Evolutionary conservation across 73 alveolate species (phyloP), one percentile per base, ranked within the genome.

Genomic region (Stentor coeruleus): DNA sequence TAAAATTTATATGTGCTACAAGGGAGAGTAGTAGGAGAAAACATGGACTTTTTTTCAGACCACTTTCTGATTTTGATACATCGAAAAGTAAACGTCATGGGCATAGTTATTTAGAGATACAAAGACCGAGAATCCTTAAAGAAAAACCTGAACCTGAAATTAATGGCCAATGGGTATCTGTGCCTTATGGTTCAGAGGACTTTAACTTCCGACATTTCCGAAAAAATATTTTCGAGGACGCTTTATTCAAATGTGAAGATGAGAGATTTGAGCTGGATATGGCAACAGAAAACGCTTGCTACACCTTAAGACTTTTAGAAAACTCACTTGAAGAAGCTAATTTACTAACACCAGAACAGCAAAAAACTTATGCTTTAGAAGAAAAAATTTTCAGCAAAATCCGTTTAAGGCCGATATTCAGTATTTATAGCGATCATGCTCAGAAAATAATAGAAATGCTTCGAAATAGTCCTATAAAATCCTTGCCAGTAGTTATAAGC

Each of bases 241-340:
- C 85, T 35, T 28, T 87, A 1, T 87, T 87, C 86, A 87, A 87
- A 79, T 82, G 90, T 85, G 93, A 87, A 41, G 93, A 87, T 42
- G 93, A 87, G 66, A 83, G 90, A 42, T 87, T 73, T 85, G 93
- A 87, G 74, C 88, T 75, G 39, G 93, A 87, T 77, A 84, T 84
- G 73, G 77, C 82, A 28, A 75, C 36, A 0, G 83, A 75, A 75
- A 20, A 40, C 2, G 79, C 79, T 28, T 33, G n/a, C 1, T 66
- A 28, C 33, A 66, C 79, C 1, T 31, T 66, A 66, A 66, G 2
- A 40, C 11, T 66, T 20, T 40, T 66, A 0, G 79, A 66, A 66
- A 66, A 2, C 0, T 37, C 79, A 66, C 40, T 20, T 20, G 37
- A 31, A 28, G 37, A 66, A 66, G 37, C 37, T 37, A 66, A 66